Evolutionary conservation across 2,329 filamentous ascomycete species (phyloP).

Genomic region (Sporothrix brasiliensis): DNA sequence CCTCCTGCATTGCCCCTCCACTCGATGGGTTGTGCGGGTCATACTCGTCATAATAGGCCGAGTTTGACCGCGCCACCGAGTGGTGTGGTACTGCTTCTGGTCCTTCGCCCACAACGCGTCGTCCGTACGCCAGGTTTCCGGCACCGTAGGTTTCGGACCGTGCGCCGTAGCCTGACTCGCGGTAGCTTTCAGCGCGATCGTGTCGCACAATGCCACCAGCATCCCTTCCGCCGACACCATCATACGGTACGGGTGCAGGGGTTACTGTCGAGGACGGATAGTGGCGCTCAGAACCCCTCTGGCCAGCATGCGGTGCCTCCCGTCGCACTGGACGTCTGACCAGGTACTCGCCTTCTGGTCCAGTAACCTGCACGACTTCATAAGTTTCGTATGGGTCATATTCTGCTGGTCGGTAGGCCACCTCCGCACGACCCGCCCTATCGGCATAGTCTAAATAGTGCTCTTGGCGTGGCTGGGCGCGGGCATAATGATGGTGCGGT

Average conservation of each 20-base stretch:
- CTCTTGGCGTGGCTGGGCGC: conserved; percentile 34
- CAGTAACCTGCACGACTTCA: conserved; percentile 52
- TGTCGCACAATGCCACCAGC: background rate
- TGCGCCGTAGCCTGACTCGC: background rate
- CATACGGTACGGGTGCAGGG: background rate
- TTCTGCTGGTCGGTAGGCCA: conserved; percentile 24
- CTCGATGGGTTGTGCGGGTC: conserved; percentile 44
- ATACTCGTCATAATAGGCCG: conserved; percentile 48
- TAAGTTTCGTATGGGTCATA: conserved; percentile 49
- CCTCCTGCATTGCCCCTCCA: conserved; percentile 17
- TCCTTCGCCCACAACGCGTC: background rate
- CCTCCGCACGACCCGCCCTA: conserved; percentile 33
- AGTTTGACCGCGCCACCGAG: conserved; percentile 15
- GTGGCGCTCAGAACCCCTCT: background rate
- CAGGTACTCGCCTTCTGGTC: conserved; percentile 52
- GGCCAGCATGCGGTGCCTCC: conserved; percentile 28
- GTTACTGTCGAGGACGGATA: conserved; percentile 23
- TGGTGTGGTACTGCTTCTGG: background rate
- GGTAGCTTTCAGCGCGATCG: background rate
- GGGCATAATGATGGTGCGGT: background rate
- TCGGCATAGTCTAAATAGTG: conserved; percentile 44
- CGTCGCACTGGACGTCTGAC: conserved; percentile 47
- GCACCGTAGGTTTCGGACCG: background rate
- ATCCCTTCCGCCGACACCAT: background rate
- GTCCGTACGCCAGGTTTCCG: background rate